phyloP scores from a whole-genome alignment of 495 filamentous ascomycete genomes.

The Neurospora intermedia region DNA sequence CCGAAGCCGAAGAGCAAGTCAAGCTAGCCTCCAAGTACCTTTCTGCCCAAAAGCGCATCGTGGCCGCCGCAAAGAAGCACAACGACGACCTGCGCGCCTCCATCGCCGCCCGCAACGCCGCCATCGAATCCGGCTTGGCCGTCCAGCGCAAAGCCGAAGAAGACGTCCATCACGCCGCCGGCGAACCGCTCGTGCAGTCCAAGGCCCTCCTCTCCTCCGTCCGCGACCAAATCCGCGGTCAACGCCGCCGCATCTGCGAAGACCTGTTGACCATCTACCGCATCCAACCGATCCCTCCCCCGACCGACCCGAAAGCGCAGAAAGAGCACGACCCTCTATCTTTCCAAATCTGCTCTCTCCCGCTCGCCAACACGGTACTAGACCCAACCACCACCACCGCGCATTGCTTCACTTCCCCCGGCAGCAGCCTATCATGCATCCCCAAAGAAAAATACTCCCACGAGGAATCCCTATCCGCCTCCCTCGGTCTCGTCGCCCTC shows the following conservation, averaged over 20 bases:
- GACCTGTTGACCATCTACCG: slow-evolving; percentile 70
- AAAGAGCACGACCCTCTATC: slow-evolving; percentile 37
- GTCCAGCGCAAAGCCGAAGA: slow-evolving; percentile 46
- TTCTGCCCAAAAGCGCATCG: slow-evolving; percentile 47
- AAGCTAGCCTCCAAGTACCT: slow-evolving; percentile 50
- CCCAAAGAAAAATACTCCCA: slow-evolving; percentile 23
- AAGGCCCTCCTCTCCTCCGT: slow-evolving; percentile 43
- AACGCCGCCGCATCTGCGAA: slow-evolving; percentile 76
- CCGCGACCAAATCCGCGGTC: slow-evolving; percentile 56
- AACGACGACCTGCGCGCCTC: slow-evolving; percentile 54
- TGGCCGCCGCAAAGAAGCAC: slow-evolving; percentile 49
- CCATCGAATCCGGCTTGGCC: slow-evolving; percentile 52
- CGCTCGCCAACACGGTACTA: slow-evolving; percentile 69
- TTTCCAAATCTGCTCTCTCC: slow-evolving; percentile 65
- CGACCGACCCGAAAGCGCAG: slow-evolving; percentile 4
- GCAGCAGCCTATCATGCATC: slow-evolving; percentile 9
- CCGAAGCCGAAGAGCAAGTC: slow-evolving; percentile 54
- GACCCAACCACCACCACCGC: slow-evolving; percentile 28
- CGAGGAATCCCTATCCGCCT: slow-evolving; percentile 64
- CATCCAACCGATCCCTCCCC: slow-evolving; percentile 51
- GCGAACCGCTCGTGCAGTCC: slow-evolving; percentile 45
- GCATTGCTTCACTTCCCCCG: background rate
- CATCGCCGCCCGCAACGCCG: slow-evolving; percentile 50
- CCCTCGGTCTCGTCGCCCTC: slow-evolving; percentile 72
- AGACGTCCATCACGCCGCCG: slow-evolving; percentile 42